These are phyloP conservation scores for Diplodia intermedia DNA, from an alignment of 2,329 filamentous ascomycete genomes.

Conservation along the genomic window DNA sequence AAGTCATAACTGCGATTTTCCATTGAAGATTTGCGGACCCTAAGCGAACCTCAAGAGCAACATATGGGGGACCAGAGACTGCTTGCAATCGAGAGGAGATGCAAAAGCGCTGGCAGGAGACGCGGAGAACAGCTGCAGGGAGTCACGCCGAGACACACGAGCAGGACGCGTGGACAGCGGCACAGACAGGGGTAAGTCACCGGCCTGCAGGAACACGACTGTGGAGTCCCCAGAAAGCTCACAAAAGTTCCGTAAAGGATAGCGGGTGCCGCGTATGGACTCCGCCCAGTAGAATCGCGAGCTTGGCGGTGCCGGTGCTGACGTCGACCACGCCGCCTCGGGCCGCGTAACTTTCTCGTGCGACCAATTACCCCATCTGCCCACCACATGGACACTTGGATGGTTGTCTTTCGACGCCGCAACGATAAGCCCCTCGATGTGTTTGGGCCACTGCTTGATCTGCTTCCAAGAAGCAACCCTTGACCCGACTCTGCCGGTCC, in stretches of 20 bases:
- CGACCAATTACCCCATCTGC: background rate
- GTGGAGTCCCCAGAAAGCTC: too few relatives aligned
- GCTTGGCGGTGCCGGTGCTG: background rate
- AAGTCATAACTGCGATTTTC: background rate
- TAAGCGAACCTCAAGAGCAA: background rate
- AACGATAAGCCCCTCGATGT: background rate
- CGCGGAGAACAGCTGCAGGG: background rate
- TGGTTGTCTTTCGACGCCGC: too few relatives aligned
- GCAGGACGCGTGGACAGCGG: constrained; percentile 2
- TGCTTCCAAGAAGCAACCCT: background rate
- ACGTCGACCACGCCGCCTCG: background rate
- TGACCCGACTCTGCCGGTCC: background rate
- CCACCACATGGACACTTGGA: background rate
- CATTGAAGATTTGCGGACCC: background rate
- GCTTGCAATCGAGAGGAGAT: background rate
- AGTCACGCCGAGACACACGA: background rate
- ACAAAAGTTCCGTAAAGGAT: too few relatives aligned
- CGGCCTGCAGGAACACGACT: too few relatives aligned
- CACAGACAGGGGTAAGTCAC: background rate
- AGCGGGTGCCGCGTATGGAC: too few relatives aligned
- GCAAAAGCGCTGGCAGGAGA: background rate
- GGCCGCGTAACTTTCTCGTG: background rate
- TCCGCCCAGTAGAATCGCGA: background rate
- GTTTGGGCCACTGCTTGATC: background rate
- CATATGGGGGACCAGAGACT: background rate